A percentile compares a stretch with the other conserved stretches of the same genome.
Evolutionary conservation across 163 green algal species (phyloP).

Genomic region (Smithsoniella earleae): DNA sequence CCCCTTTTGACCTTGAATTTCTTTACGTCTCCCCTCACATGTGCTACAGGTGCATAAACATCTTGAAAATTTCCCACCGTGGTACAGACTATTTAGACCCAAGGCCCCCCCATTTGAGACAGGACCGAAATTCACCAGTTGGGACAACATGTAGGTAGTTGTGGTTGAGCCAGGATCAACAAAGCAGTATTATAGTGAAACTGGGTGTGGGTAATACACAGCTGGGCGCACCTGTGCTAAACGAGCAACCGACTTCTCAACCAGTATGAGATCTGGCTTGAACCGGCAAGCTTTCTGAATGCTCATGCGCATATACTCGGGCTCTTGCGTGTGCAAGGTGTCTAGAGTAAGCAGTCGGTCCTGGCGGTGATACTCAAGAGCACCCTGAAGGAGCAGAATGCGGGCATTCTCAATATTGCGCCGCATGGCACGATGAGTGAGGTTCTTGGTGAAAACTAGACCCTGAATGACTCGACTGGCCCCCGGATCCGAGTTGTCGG

Average conservation of each 20-base stretch:
- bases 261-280: slow-evolving; percentile 72
- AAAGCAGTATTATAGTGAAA: too few species aligned
- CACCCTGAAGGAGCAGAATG: slow-evolving; percentile 62
- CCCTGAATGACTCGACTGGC: slow-evolving; percentile 65
- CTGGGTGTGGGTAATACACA: too few species aligned
- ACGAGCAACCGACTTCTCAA: slow-evolving; percentile 74
- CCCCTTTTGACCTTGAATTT: too few species aligned
- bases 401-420: slow-evolving; percentile 53
- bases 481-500: slow-evolving; percentile 37
- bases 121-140: too few species aligned
- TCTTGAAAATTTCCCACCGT: too few species aligned
- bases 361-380: slow-evolving; percentile 58
- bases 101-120: too few species aligned
- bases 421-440: slow-evolving; percentile 80
- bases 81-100: too few species aligned
- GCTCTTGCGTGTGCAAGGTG: slow-evolving; percentile 35
- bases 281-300: slow-evolving; percentile 38
- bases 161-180: too few species aligned
- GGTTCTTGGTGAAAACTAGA: slow-evolving; percentile 75
- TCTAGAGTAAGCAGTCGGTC: slow-evolving; percentile 28
- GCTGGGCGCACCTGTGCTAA: slow-evolving; percentile 43
- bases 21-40: too few species aligned
- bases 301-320: slow-evolving; percentile 37
- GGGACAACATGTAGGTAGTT: too few species aligned
- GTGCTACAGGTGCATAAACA: too few species aligned